Percentiles rank a stretch among this genome's conserved stretches.
These are phyloP conservation scores for Senna tora DNA, from an alignment of 306 rosid species.

Conservation along the genomic window DNA sequence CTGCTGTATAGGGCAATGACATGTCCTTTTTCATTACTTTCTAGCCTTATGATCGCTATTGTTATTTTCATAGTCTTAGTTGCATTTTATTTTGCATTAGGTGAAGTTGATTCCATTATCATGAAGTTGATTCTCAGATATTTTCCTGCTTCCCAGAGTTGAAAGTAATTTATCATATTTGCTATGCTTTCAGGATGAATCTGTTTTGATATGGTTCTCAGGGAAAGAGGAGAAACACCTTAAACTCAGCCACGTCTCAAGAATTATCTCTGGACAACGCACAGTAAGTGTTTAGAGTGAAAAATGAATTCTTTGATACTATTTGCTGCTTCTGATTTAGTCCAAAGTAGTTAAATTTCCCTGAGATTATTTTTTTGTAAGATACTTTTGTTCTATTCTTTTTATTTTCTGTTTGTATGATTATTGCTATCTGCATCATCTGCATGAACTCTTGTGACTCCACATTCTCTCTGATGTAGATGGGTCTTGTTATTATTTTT, in stretches of 20 bases:
- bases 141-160: slow-evolving; percentile 31
- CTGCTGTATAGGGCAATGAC: slow-evolving; percentile 16
- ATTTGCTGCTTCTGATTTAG: slow-evolving; percentile 35
- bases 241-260: slow-evolving; percentile 86
- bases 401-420: slow-evolving; percentile 29
- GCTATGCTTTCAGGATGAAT: slow-evolving; percentile 81
- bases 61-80: slow-evolving; percentile 25
- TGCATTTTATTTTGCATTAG: slow-evolving; percentile 20
- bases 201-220: slow-evolving; percentile 95
- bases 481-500: slow-evolving; percentile 22
- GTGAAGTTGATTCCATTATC: slow-evolving; percentile 26
- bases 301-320: slow-evolving; percentile 29
- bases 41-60: slow-evolving; percentile 13
- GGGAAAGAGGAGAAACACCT: slow-evolving; percentile 98
- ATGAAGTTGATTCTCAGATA: slow-evolving; percentile 28
- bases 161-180: slow-evolving; percentile 30
- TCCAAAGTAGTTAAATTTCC: slow-evolving; percentile 13
- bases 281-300: slow-evolving; percentile 65
- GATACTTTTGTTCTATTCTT: slow-evolving; percentile 27
- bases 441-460: slow-evolving; percentile 30
- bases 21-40: slow-evolving; percentile 12
- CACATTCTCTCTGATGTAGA: slow-evolving; percentile 14
- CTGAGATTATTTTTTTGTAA: slow-evolving; percentile 12
- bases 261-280: slow-evolving; percentile 98
- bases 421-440: slow-evolving; percentile 18